A percentile compares a stretch with the other conserved stretches of the same genome.
Conservation (phyloP, 2,329 filamentous ascomycete genomes). For the Fusarium nygamai region DNA sequence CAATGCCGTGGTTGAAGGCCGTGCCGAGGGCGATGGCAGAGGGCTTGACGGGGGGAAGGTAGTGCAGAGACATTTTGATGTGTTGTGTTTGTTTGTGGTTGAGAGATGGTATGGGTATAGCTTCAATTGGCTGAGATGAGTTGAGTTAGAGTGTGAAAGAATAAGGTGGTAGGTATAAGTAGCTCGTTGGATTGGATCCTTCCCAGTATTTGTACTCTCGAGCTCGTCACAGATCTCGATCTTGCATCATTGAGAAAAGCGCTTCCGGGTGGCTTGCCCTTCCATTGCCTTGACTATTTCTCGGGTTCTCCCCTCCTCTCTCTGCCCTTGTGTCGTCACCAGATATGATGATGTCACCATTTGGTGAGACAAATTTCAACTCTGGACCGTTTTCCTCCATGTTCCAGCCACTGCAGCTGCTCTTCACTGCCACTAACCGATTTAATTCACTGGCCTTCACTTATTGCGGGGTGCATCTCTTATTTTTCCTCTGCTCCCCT, state of each 20-base stretch:
- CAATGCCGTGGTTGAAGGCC: slow-evolving; percentile 92
- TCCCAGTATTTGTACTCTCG: slow-evolving; percentile 43
- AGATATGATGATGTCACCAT: slow-evolving; percentile 56
- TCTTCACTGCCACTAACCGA: background rate
- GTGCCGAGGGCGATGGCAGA: slow-evolving; percentile 97
- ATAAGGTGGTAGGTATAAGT: background rate
- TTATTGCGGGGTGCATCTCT: slow-evolving; percentile 15
- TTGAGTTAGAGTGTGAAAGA: slow-evolving; percentile 2
- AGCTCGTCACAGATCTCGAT: slow-evolving; percentile 38
- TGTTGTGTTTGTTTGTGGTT: slow-evolving; percentile 16
- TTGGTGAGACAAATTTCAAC: slow-evolving; percentile 32
- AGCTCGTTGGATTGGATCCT: slow-evolving; percentile 3
- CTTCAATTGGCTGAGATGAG: slow-evolving; percentile 23
- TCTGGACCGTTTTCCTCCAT: slow-evolving; percentile 1
- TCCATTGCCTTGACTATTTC: slow-evolving; percentile 2
- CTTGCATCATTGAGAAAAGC: slow-evolving; percentile 34
- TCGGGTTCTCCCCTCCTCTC: slow-evolving; percentile 9
- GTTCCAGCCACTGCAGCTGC: background rate
- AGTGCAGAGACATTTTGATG: slow-evolving; percentile 69
- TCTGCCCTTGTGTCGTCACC: slow-evolving; percentile 47
- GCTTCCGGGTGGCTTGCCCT: slow-evolving; percentile 36
- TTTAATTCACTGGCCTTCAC: background rate
- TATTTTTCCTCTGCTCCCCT: background rate
- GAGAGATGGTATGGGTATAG: slow-evolving; percentile 4
- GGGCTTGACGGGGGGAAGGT: slow-evolving; percentile 86